phyloP scores from a whole-genome alignment of 176 grass and related monocot species.

The Alloteropsis semialata region DNA sequence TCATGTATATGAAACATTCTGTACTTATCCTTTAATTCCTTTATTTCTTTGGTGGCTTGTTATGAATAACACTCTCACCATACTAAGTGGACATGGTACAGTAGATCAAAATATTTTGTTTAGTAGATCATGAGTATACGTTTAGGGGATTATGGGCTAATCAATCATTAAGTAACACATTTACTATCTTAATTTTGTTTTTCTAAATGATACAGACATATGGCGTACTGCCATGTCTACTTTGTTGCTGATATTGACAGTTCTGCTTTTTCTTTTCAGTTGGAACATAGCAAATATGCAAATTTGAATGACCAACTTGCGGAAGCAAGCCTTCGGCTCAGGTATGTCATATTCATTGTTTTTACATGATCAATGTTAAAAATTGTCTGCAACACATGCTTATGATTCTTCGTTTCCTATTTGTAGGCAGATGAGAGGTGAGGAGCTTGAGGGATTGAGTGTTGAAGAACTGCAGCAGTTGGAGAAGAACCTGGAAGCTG shows the following conservation, averaged over 20 bases:
- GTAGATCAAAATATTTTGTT: neutral
- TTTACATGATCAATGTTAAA: neutral
- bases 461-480: conserved; percentile 81
- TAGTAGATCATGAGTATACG: neutral
- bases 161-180: neutral
- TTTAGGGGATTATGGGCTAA: neutral
- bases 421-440: conserved; percentile 92
- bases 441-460: conserved; percentile 79
- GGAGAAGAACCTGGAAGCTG: conserved; percentile 79
- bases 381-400: conserved; percentile 20
- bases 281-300: conserved; percentile 74
- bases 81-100: neutral
- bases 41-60: neutral
- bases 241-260: conserved; percentile 18
- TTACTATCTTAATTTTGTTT: neutral
- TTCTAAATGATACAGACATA: neutral
- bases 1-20: neutral
- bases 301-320: conserved; percentile 79
- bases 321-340: conserved; percentile 73
- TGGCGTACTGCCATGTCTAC: neutral
- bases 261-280: conserved; percentile 36
- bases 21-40: neutral
- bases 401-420: conserved; percentile 7
- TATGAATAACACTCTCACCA: neutral
- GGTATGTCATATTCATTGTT: conserved; percentile 38